Evolutionary conservation across 306 rosid genomes (phyloP).

Genomic region (Castanospermum australe): DNA sequence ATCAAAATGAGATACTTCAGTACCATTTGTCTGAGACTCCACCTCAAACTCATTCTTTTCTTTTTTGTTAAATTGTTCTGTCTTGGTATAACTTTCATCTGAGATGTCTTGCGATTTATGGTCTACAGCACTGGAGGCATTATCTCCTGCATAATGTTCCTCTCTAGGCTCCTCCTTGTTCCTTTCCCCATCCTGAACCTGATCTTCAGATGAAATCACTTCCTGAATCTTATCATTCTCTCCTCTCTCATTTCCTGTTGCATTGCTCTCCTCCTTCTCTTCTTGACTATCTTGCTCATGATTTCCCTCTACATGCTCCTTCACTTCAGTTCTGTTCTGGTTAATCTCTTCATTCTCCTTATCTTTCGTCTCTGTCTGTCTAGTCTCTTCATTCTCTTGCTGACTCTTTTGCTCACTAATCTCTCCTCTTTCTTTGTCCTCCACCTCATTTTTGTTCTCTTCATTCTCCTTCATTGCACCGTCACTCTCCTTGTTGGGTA

Average conservation of each 20-base stretch:
- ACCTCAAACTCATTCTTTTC: constrained; percentile 41
- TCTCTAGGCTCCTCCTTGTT: constrained; percentile 45
- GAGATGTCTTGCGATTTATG: constrained; percentile 37
- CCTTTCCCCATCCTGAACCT: constrained; percentile 39
- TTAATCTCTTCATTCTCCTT: constrained; percentile 34
- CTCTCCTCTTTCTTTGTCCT: constrained; percentile 18
- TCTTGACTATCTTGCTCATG: constrained; percentile 28
- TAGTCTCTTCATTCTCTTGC: constrained; percentile 30
- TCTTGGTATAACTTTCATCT: constrained; percentile 32
- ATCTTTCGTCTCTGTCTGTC: not conserved
- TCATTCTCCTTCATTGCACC: constrained; percentile 22
- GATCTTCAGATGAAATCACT: constrained; percentile 33
- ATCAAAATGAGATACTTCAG: constrained; percentile 24
- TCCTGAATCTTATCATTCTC: constrained; percentile 45
- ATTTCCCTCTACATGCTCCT: constrained; percentile 20
- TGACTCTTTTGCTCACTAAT: constrained; percentile 3
- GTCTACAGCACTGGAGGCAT: constrained; percentile 58
- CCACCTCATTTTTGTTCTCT: constrained; percentile 25
- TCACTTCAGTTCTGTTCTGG: constrained; percentile 16
- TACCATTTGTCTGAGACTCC: constrained; percentile 29
- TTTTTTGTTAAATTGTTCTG: constrained; percentile 37
- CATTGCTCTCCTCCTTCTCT: constrained; percentile 29
- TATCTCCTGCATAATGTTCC: constrained; percentile 51
- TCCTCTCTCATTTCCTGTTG: constrained; percentile 24
- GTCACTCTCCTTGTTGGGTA: constrained; percentile 27